Base-by-base conservation (phyloP, 2,329 filamentous ascomycete species). In the Colletotrichum lentis region DNA sequence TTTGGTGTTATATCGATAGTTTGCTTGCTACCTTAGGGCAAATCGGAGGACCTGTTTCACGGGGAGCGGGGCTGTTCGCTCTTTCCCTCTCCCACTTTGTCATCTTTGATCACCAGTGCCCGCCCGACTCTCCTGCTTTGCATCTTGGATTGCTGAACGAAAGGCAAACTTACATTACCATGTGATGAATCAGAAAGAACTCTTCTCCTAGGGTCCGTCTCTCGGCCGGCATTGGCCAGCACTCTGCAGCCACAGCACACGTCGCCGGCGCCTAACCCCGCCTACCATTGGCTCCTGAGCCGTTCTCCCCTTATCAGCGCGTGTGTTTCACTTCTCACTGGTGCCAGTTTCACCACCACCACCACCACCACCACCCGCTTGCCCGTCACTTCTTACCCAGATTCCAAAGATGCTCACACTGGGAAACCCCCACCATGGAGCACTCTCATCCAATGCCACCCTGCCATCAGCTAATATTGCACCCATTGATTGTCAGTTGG, bases 271-370 rank as follows among this genome's bases (percentile, higher is more conserved):
- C 76, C 72, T 77, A 77, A 70, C 69, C 61, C 68, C n/a, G 12
- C 54, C 60, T 58, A 59, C 62, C 47, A 77, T 77, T 77, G 76
- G 76, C 60, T 67, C 46, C 57, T 35, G 60, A 62, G 57, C 55
- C 66, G 67, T 54, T 49, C n/a, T 24, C 65, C 60, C 53, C 47
- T 60, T 43, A 37, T 57, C 50, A 69, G 76, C 73, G 72, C 73
- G 71, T 73, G 73, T 73, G 75, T 77, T 76, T 76, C 72, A 73
- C 62, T 54, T 58, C 57, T 50, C 41, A 68, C 70, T 71, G 69
- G 71, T 72, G 70, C 72, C 60, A 69, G 74, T 76, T 76, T 76
- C 74, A 75, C 74, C 65, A 76, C 70, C 31, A 35, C 31, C 54
- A 75, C 71, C 44, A 20, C 27, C 39, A 27, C n/a, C 50, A 14